phyloP scores from a whole-genome alignment of 1,284 basidiomycete genomes.

The Tilletia caries region DNA sequence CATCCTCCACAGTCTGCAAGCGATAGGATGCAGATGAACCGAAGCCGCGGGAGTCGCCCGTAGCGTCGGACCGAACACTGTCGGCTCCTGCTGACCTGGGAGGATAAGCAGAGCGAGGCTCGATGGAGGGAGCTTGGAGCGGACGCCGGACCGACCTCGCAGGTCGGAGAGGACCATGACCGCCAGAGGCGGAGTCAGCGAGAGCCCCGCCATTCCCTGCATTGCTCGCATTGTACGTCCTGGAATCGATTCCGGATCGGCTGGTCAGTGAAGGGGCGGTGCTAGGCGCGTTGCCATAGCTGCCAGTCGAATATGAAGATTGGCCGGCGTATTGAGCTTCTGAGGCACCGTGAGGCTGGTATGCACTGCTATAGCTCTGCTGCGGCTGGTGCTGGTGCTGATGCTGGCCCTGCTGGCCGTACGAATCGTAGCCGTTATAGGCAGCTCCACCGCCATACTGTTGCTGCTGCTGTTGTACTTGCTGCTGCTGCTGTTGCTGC shows the following conservation, averaged over 20 bases:
- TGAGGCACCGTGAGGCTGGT: background rate
- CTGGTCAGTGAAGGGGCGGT: background rate
- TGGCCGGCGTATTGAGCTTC: background rate
- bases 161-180: conserved; percentile 30
- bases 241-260: conserved; percentile 20
- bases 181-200: conserved; percentile 15
- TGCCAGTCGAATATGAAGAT: background rate
- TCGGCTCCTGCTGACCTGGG: background rate
- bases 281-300: no score
- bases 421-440: background rate
- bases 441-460: conserved; percentile 2
- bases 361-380: background rate
- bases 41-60: conserved; percentile 9
- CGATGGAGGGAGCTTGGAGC: conserved; percentile 22
- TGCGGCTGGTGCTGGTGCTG: no score
- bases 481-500: background rate
- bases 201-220: conserved; percentile 22
- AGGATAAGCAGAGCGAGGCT: conserved; percentile 8
- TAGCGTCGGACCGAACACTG: background rate
- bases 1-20: background rate
- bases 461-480: background rate
- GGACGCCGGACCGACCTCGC: conserved; percentile 36
- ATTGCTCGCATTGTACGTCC: conserved; percentile 22
- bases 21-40: background rate
- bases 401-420: no score